Evolutionary conservation across 169 alveolate species (phyloP), one percentile per base, ranked within the genome.

Genomic region (Plasmodium billcollinsi): DNA sequence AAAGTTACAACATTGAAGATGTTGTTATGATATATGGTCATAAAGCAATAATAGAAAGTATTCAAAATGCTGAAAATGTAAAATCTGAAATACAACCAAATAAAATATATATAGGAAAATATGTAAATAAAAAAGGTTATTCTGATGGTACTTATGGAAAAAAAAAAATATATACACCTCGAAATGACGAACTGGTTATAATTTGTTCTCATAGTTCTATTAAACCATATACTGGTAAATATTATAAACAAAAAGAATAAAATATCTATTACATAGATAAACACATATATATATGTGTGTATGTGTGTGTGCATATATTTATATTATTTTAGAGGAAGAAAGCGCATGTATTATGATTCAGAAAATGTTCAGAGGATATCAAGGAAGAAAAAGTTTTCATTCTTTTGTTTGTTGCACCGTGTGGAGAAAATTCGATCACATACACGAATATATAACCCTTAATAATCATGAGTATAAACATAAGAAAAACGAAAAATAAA

Each of bases 1-100:
- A 29, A 56, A 21, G 1, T 29, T 73, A 73, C 58, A 73, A 18
- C n/a, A 65, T 67, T 24, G 59, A 80, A 9, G 90, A 80, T 47
- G 70, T 52, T 49, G 90, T 80, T 33, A 80, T 80, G 90, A 54
- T 80, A 26, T 80, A 80, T 69, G 90, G 90, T 50, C 78, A 69
- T 62, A 80, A 80, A 50, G 70, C 90, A 24, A 69, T 56, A 29
- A 56, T 80, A 0, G 50, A 54, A 43, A 33, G 39, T 6, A 54
- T 80, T 39, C 20, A 69, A 43, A 24, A 80, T 29, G 18, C 54
- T 9, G 11, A 21, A 39, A 21, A 26, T 45, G 66, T 29, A 69
- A 54, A 80, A 45, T 15, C 15, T 24, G 58, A 69, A 15, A 14
- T 20, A 14, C 78, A 49, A 50, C 9, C 11, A 14, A 15, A 47